Base-by-base conservation (phyloP, 345 rosid species). In the Jatropha curcas region DNA sequence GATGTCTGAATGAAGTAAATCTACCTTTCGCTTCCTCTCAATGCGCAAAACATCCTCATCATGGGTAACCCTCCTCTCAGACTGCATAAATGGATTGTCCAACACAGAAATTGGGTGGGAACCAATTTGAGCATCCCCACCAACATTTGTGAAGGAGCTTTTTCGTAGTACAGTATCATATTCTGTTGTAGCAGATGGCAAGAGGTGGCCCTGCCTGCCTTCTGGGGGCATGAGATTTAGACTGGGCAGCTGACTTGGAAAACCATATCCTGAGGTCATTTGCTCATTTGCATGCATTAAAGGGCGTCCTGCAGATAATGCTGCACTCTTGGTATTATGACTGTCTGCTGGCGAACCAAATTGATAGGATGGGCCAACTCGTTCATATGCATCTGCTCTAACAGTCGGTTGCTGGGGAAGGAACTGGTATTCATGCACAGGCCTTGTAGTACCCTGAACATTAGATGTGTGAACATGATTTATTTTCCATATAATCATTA, bases 381-480 rank as follows among this genome's bases (percentile, higher is more conserved):
- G 84, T 67, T 87, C 92, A 43, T 79, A 74, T 67, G 74, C 79
- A 63, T 93, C 91, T 52, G 82, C 70, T 80, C 88, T 81, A 60
- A 86, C 86, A 75, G 89, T 87, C 63, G 97, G 97, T 78, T 83
- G 82, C 85, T 90, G 92, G 0, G 92, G 98, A 80, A 94, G 88
- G 76, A 94, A 94, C 82, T 91, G 96, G 73, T 94, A 91, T 70
- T 94, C 97, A 71, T 83, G 97, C 65, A 91, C 80, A 7, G 90
- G 76, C 80, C 90, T 86, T 64, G 74, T 79, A 57, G 78, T 16
- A 39, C 80, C 87, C 92, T 87, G 81, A 66, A 65, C 68, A 71
- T 53, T 43, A 73, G 76, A 73, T 37, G 34, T 30, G 24, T 57
- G 71, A 45, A 71, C 7, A 39, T 34, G 25, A 24, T 17, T 41